Evolutionary conservation across 176 grass and related monocot genomes (phyloP).

Genomic region (Bolboschoenus planiculmis): DNA sequence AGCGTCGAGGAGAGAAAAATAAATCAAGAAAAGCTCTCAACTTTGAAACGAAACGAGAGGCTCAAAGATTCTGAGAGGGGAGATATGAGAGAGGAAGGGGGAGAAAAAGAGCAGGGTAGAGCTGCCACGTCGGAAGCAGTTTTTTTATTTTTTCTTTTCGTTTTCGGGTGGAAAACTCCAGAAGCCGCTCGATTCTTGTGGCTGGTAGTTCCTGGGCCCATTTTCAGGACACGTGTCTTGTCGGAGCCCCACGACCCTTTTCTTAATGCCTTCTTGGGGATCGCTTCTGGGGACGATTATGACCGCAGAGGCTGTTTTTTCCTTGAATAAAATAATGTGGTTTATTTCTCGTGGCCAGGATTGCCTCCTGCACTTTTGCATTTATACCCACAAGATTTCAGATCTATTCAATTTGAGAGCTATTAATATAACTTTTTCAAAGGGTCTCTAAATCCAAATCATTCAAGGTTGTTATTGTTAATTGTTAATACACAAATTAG

Average conservation of each 20-base stretch:
- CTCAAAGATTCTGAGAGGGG: not conserved
- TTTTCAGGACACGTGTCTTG: not conserved
- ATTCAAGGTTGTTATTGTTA: not conserved
- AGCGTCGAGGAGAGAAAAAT: not conserved
- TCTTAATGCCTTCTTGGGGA: not conserved
- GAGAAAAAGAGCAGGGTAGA: not conserved
- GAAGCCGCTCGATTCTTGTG: conserved; percentile 19
- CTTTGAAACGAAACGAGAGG: conserved; percentile 16
- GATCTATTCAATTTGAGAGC: not conserved
- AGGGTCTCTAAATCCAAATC: too few species aligned
- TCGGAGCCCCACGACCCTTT: not conserved
- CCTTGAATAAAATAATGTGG: not conserved
- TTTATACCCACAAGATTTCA: not conserved
- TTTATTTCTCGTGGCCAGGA: not conserved
- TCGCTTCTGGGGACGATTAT: not conserved
- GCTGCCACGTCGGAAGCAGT: conserved; percentile 19
- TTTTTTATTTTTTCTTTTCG: not conserved
- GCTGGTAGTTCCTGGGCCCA: not conserved
- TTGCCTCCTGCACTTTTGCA: not conserved
- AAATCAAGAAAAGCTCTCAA: not conserved
- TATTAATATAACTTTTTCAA: not conserved
- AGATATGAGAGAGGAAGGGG: not conserved
- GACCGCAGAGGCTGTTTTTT: not conserved
- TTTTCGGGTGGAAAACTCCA: not conserved
- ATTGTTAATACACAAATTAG: not conserved